Percentiles rank a stretch among this genome's conserved stretches.
Conservation (phyloP, 2,329 filamentous ascomycete species). For the Westerdykella sp. region DNA sequence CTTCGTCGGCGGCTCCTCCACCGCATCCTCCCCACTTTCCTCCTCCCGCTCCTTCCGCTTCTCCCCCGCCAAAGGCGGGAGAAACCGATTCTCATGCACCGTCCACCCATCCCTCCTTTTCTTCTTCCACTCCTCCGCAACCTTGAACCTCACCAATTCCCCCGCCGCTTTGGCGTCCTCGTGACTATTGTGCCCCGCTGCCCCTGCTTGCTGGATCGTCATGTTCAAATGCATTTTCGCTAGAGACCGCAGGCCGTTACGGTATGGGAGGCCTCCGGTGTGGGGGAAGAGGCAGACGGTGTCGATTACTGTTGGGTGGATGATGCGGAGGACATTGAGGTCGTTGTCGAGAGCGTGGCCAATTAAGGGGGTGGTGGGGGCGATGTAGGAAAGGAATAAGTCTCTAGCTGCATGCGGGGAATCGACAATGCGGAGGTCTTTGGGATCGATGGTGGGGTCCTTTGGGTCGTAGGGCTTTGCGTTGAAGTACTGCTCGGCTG, state of each 20-base stretch:
- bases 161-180: slow-evolving; percentile 89
- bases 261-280: slow-evolving; percentile 65
- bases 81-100: slow-evolving; percentile 24
- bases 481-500: slow-evolving; percentile 65
- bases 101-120: slow-evolving; percentile 64
- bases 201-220: slow-evolving; percentile 69
- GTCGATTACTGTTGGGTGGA: slow-evolving; percentile 80
- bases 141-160: slow-evolving; percentile 69
- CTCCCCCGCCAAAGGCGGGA: slow-evolving; percentile 23
- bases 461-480: slow-evolving; percentile 44
- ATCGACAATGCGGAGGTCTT: slow-evolving; percentile 61
- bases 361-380: slow-evolving; percentile 73
- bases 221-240: slow-evolving; percentile 63
- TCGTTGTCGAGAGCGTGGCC: slow-evolving; percentile 96
- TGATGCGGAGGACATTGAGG: slow-evolving; percentile 74
- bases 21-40: slow-evolving; percentile 2
- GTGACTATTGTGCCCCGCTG: slow-evolving; percentile 76
- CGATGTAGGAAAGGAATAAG: slow-evolving; percentile 69
- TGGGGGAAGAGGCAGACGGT: slow-evolving; percentile 82
- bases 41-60: slow-evolving; percentile 22
- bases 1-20: slow-evolving; percentile 6
- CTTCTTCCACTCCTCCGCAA: slow-evolving; percentile 62
- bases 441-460: slow-evolving; percentile 17
- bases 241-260: slow-evolving; percentile 70
- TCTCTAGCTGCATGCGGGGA: slow-evolving; percentile 69